Evolutionary conservation across 129 eudicot species (phyloP).

Genomic region (Heracleum sosnowskyi): DNA sequence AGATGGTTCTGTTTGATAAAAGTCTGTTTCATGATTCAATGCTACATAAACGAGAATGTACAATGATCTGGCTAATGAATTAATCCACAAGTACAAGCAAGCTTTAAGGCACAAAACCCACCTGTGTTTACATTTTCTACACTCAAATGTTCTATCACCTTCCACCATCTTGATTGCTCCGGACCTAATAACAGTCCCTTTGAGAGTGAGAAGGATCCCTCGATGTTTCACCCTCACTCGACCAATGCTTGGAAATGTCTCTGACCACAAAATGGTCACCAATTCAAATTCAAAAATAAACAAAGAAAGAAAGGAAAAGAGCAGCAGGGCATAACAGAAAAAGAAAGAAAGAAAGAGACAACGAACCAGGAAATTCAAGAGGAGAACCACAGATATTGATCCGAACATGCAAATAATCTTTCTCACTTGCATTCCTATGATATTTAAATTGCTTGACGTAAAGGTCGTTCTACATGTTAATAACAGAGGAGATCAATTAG

Average conservation of each 20-base stretch:
- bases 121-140: constrained; percentile 83
- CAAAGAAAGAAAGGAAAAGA: neutral
- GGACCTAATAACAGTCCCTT: constrained; percentile 90
- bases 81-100: neutral
- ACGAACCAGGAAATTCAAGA: constrained; percentile 67
- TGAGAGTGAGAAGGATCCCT: constrained; percentile 80
- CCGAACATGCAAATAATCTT: constrained; percentile 72
- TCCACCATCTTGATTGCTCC: constrained; percentile 91
- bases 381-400: constrained; percentile 69
- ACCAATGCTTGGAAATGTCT: constrained; percentile 87
- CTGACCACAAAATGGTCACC: constrained; percentile 24
- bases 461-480: constrained; percentile 31
- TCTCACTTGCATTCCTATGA: constrained; percentile 38
- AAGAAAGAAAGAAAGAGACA: neutral
- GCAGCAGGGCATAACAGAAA: neutral
- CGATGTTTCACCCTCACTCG: constrained; percentile 90
- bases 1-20: neutral
- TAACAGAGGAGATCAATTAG: constrained; percentile 3
- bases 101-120: constrained; percentile 13
- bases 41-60: neutral
- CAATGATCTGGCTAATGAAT: neutral
- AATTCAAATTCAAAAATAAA: neutral
- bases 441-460: constrained; percentile 12
- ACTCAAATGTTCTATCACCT: constrained; percentile 80
- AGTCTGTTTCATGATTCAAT: neutral